Conservation (phyloP, 768 basidiomycete species). For the Lepiota subincarnata region DNA sequence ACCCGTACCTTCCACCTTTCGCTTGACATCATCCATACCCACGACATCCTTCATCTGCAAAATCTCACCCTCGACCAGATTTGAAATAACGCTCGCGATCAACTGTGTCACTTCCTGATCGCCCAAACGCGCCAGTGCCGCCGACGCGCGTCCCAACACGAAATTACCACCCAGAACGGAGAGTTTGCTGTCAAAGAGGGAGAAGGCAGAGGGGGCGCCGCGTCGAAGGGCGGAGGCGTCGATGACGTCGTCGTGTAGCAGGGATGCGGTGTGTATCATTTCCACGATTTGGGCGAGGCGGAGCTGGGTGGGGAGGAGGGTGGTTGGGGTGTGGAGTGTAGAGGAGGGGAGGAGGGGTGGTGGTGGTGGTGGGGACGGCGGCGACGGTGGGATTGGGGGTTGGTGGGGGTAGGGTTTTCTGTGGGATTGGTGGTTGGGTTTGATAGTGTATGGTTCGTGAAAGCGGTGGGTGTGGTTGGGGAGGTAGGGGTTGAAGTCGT, state of each 20-base stretch:
- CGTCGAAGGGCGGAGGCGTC: slow-evolving; percentile 79
- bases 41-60: slow-evolving; percentile 69
- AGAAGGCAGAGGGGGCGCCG: slow-evolving; percentile 73
- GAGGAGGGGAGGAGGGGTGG: not conserved
- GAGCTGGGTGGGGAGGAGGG: slow-evolving; percentile 75
- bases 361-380: slow-evolving; percentile 1
- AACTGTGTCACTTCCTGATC: slow-evolving; percentile 85
- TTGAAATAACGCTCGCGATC: slow-evolving; percentile 80
- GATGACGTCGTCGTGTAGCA: slow-evolving; percentile 96
- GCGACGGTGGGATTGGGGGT: slow-evolving; percentile 13
- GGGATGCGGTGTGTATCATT: slow-evolving; percentile 94
- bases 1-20: slow-evolving; percentile 3
- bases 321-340: slow-evolving; percentile 7
- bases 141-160: slow-evolving; percentile 79
- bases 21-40: slow-evolving; percentile 19
- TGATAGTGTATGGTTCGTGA: slow-evolving; percentile 36
- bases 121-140: slow-evolving; percentile 76
- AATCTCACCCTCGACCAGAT: slow-evolving; percentile 92
- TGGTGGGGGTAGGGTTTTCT: slow-evolving; percentile 24
- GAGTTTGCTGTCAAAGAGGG: slow-evolving; percentile 83
- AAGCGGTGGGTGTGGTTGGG: slow-evolving; percentile 59
- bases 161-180: slow-evolving; percentile 90
- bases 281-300: slow-evolving; percentile 94
- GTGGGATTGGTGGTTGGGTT: slow-evolving; percentile 25
- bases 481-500: slow-evolving; percentile 86